Evolutionary conservation across 352 stramenopile species (phyloP).

Genomic region (Globisporangium paddicum): DNA sequence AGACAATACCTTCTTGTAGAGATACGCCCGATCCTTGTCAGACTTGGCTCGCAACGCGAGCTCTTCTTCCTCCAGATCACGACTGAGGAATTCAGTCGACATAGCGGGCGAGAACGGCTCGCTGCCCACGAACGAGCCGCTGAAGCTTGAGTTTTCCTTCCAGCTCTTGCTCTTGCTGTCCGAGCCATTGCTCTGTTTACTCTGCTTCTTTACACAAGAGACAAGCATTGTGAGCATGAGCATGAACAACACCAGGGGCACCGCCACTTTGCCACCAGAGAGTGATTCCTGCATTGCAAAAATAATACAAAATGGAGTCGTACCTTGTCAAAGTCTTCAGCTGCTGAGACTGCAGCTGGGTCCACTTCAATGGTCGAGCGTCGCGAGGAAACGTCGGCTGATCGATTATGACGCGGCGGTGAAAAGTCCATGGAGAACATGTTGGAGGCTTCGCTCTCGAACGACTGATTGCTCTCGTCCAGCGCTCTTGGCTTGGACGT

Average conservation of each 20-base stretch:
- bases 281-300: neutral
- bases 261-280: conserved; percentile 1
- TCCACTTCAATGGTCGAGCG: conserved; percentile 15
- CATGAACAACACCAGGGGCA: neutral
- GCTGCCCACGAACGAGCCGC: conserved; percentile 22
- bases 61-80: conserved; percentile 59
- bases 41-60: conserved; percentile 48
- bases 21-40: conserved; percentile 47
- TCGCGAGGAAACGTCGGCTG: conserved; percentile 7
- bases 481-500: neutral
- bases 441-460: conserved; percentile 5
- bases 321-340: conserved; percentile 15
- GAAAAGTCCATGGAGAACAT: conserved; percentile 15
- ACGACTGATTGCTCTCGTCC: conserved; percentile 15
- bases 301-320: neutral
- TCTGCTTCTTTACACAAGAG: neutral
- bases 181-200: conserved; percentile 3
- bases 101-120: conserved; percentile 25
- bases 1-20: conserved; percentile 71
- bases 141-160: conserved; percentile 12
- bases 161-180: neutral
- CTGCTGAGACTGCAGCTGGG: neutral
- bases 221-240: neutral
- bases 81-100: conserved; percentile 58
- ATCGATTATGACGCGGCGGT: conserved; percentile 17